phyloP scores from a whole-genome alignment of 1,284 basidiomycete species.

The Microbotryum violaceum region DNA sequence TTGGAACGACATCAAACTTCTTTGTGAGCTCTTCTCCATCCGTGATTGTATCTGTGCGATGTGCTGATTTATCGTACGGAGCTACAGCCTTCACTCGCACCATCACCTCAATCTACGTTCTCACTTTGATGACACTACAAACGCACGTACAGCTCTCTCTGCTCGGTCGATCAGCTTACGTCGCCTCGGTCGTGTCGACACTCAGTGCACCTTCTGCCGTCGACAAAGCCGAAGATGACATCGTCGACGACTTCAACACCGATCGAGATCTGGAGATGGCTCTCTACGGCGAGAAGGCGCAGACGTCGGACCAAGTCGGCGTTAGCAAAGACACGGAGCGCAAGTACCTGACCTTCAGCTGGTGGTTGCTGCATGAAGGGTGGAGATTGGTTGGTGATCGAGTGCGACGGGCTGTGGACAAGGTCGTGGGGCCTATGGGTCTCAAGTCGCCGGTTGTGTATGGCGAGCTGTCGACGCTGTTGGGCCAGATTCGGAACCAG shows the following conservation, averaged over 20 bases:
- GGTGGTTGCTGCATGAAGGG: conserved; percentile 84
- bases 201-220: conserved; percentile 11
- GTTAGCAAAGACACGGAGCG: conserved; percentile 52
- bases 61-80: background rate
- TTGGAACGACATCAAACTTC: conserved; percentile 74
- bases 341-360: conserved; percentile 74
- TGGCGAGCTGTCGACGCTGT: conserved; percentile 58
- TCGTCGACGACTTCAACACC: conserved; percentile 8
- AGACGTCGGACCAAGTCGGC: conserved; percentile 38
- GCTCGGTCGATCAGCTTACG: conserved; percentile 72
- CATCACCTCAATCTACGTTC: conserved; percentile 73
- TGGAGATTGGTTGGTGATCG: conserved; percentile 73
- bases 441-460: conserved; percentile 64
- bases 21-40: conserved; percentile 48
- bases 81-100: conserved; percentile 70
- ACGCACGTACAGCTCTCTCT: conserved; percentile 75
- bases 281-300: conserved; percentile 40
- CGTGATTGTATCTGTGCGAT: background rate
- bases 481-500: conserved; percentile 60
- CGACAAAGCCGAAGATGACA: background rate
- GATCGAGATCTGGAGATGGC: conserved; percentile 32
- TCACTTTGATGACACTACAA: conserved; percentile 68
- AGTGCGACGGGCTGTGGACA: conserved; percentile 64
- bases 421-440: conserved; percentile 67
- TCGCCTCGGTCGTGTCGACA: conserved; percentile 53